Conservation (phyloP, 106 monocot species). For the Allium fistulosum region DNA sequence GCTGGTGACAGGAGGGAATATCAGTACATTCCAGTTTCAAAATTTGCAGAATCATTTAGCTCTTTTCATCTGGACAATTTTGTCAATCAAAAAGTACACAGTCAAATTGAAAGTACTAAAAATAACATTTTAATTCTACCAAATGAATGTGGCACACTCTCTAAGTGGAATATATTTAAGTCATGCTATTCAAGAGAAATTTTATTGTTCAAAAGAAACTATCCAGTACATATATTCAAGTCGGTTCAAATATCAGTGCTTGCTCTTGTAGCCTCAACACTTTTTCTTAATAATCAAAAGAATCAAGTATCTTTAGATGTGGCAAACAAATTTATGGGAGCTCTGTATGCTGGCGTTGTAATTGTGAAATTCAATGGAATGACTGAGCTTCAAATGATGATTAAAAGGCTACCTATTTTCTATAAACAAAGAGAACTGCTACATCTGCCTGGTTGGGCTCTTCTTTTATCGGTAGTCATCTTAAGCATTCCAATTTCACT, state of each 20-base stretch:
- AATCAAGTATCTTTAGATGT: conserved; percentile 29
- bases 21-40: conserved; percentile 30
- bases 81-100: conserved; percentile 12
- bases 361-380: conserved; percentile 83
- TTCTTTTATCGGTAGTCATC: conserved; percentile 36
- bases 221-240: conserved; percentile 61
- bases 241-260: conserved; percentile 45
- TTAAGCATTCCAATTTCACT: conserved; percentile 55
- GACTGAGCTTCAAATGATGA: conserved; percentile 58
- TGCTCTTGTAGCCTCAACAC: conserved; percentile 52
- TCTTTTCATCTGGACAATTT: conserved; percentile 18
- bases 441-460: conserved; percentile 63
- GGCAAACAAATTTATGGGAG: conserved; percentile 55
- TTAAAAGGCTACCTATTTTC: conserved; percentile 55
- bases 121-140: not conserved
- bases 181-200: conserved; percentile 66
- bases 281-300: conserved; percentile 55
- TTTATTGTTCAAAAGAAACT: conserved; percentile 53
- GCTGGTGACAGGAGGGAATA: conserved; percentile 20
- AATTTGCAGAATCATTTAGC: conserved; percentile 41
- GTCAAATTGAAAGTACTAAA: not conserved
- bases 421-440: conserved; percentile 72
- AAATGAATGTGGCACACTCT: conserved; percentile 14
- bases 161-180: conserved; percentile 53
- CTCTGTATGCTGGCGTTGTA: conserved; percentile 45